Evolutionary conservation across 2,329 filamentous ascomycete genomes (phyloP).

Genomic region (Dothistroma pini): DNA sequence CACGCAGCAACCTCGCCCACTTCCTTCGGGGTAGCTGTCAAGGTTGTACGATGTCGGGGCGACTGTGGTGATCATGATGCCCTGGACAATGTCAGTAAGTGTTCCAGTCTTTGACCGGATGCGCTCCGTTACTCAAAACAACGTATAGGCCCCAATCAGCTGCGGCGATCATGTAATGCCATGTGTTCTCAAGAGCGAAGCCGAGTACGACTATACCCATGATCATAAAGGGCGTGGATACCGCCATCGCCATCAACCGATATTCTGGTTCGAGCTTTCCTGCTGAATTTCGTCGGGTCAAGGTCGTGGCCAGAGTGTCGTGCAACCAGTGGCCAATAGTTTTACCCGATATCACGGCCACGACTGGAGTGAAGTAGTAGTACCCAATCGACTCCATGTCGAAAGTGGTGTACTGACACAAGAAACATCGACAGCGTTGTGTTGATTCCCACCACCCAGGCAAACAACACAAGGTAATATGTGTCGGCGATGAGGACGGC

Average conservation of each 20-base stretch:
- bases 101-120: neutral
- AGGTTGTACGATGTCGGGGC: slow-evolving; percentile 12
- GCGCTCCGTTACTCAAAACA: slow-evolving; percentile 2
- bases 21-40: slow-evolving; percentile 13
- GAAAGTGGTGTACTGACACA: slow-evolving; percentile 21
- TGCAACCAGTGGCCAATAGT: slow-evolving; percentile 28
- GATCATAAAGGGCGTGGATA: slow-evolving; percentile 13
- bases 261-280: slow-evolving; percentile 12
- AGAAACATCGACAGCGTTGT: slow-evolving; percentile 25
- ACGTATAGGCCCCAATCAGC: slow-evolving; percentile 15
- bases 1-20: slow-evolving; percentile 13
- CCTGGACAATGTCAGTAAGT: neutral
- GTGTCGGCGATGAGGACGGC: slow-evolving; percentile 8
- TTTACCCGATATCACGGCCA: slow-evolving; percentile 27
- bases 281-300: neutral
- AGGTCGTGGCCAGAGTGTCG: too few species aligned
- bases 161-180: slow-evolving; percentile 14
- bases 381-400: slow-evolving; percentile 16
- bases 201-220: slow-evolving; percentile 11
- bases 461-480: slow-evolving; percentile 19
- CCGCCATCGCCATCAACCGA: slow-evolving; percentile 9
- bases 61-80: slow-evolving; percentile 16
- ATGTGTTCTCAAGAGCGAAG: slow-evolving; percentile 7
- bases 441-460: slow-evolving; percentile 28
- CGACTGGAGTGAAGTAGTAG: slow-evolving; percentile 32